Base-by-base conservation (phyloP, 768 basidiomycete genomes). In the Xanthoconium purpureum region DNA sequence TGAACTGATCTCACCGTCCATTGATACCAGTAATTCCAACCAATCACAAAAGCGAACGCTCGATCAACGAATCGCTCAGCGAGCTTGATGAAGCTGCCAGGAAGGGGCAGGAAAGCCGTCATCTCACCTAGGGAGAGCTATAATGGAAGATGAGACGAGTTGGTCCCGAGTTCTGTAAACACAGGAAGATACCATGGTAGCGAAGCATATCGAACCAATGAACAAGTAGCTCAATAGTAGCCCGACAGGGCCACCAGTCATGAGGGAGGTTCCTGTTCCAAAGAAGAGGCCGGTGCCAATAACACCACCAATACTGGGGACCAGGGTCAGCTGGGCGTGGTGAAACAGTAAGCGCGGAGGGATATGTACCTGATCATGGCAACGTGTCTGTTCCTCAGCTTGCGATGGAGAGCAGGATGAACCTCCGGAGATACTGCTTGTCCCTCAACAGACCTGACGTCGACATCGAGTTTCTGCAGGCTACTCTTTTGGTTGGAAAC, bases 1-100 rank as follows among this genome's bases (percentile, higher is more conserved):
- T 10, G 5, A 17, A 12, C 20, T 9, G 2, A 29, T 28, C 47
- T 49, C 29, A 55, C 54, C 24, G 32, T 6, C 54, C 54, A 55
- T 14, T 36, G 32, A 20, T 42, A 55, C 47, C 47, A 55, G 24
- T 55, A 55, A 36, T 55, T 55, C 54, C 54, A 55, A 12, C 54
- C 54, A 2, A 10, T 48, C 7, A 47, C 54, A 29, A 55, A 49
- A 7, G 54, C 54, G 24, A 55, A 55, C 3, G 54, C 47, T 9
- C 47, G 54, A 18, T 55, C 54, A 8, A 55, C 33, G 7, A 55
- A 55, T 11, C 54, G 52, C 11, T 54, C 52, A 11, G 52, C 52
- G 11, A 54, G 52, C 47, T 47, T 54, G 7, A 54, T 54, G 24
- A 55, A 55, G 3, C 54, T 47, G 1, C 54, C 54, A 15, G 54